phyloP scores from a whole-genome alignment of 2,329 filamentous ascomycete genomes.

The Phaeosphaeria sp. region DNA sequence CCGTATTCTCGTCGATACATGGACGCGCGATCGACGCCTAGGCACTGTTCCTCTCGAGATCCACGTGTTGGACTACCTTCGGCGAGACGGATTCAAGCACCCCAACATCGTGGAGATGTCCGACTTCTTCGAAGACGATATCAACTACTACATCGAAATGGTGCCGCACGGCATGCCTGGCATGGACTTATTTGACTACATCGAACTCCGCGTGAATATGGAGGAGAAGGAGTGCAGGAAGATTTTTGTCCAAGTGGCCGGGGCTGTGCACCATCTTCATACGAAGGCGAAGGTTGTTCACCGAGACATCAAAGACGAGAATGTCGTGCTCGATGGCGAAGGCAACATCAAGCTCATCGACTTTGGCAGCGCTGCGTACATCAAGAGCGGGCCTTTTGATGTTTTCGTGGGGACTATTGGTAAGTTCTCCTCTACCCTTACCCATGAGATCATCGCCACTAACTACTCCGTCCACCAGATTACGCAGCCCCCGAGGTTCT shows the following conservation, averaged over 20 bases:
- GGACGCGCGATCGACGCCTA: slow-evolving; percentile 90
- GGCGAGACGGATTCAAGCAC: slow-evolving; percentile 71
- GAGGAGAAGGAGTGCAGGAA: slow-evolving; percentile 91
- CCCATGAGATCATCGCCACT: slow-evolving; percentile 1
- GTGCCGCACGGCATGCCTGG: slow-evolving; percentile 91
- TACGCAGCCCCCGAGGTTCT: slow-evolving; percentile 98
- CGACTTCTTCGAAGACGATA: slow-evolving; percentile 76
- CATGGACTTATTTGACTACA: slow-evolving; percentile 99
- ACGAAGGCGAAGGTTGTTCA: slow-evolving; percentile 91
- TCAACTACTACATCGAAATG: slow-evolving; percentile 99
- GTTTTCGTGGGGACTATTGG: slow-evolving; percentile 99
- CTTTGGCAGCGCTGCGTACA: slow-evolving; percentile 97
- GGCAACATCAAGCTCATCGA: slow-evolving; percentile 97
- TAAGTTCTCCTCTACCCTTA: slow-evolving; percentile 55
- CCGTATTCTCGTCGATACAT: slow-evolving; percentile 95
- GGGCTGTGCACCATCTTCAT: slow-evolving; percentile 89
- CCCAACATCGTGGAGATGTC: slow-evolving; percentile 74
- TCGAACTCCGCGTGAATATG: slow-evolving; percentile 95
- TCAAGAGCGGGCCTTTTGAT: slow-evolving; percentile 97
- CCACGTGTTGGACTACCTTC: slow-evolving; percentile 92
- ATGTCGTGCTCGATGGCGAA: slow-evolving; percentile 93
- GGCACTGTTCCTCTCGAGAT: slow-evolving; percentile 97
- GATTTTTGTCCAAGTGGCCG: slow-evolving; percentile 93
- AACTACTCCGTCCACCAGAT: slow-evolving; percentile 66
- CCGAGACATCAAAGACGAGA: slow-evolving; percentile 98